Evolutionary conservation across 164 flowering plant genomes (phyloP), one percentile per base, ranked within the genome.

Genomic region (Umbilicus rupestris): DNA sequence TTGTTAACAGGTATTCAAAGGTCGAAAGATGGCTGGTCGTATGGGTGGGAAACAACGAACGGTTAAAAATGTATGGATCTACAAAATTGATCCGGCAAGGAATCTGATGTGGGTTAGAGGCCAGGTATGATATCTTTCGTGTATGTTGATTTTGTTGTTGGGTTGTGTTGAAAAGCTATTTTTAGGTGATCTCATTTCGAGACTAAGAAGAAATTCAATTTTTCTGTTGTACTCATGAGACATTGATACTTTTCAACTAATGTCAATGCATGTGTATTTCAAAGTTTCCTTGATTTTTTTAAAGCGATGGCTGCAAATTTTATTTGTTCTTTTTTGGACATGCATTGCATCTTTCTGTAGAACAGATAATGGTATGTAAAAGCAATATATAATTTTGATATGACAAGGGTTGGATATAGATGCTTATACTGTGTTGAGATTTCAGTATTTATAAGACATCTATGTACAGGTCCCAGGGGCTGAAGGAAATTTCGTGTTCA

Each of bases 21-120:
- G 87, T 46, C 87, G 74, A 76, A 93, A 93, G 80, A 93, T 93
- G 98, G 84, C 98, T 75, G 97, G 97, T 46, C 96, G 88, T 39
- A 90, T 93, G 97, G 98, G 98, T 67, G 89, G 77, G 55, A 72
- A 78, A 73, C 96, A 85, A 71, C 72, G 83, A 68, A 90, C 98
- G 1, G 90, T 87, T 5, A 86, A 93, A 72, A 90, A 87, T 73
- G 95, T 90, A 8, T 93, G 94, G 94, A 81, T 93, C 37, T 87
- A 93, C 82, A 93, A 85, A 71, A 82, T 93, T 45, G 98, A 93
- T 41, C 97, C 97, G 1, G 82, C 78, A 39, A 84, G 96, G 83
- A 85, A 87, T 74, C 67, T 93, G 79, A 81, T 93, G 87, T 93
- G 96, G 94, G 89, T 93, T 60, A 86, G 49, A 79, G 97, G 98